A percentile compares a stretch with the other conserved stretches of the same genome.
Conservation (phyloP, 2,329 filamentous ascomycete species). For the Monilinia laxa region DNA sequence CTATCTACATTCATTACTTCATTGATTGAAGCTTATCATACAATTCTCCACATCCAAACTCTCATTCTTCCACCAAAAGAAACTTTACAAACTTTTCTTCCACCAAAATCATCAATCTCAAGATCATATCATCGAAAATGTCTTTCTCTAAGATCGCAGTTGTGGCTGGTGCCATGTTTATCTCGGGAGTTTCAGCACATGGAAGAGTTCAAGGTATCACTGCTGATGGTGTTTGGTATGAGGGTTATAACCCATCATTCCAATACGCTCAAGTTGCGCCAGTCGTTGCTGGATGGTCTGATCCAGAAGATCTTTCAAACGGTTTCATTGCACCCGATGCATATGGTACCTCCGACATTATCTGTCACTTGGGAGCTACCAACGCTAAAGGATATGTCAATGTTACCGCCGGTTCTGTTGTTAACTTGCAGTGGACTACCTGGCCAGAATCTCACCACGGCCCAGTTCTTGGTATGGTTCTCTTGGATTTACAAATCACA, state of each 20-base stretch:
- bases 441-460: constrained; percentile 52
- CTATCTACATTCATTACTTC: constrained; percentile 21
- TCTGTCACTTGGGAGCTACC: constrained; percentile 49
- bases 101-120: not conserved
- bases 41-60: not conserved
- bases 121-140: constrained; percentile 17
- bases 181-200: constrained; percentile 19
- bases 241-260: constrained; percentile 20
- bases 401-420: constrained; percentile 47
- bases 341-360: constrained; percentile 47
- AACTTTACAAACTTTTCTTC: not conserved
- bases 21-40: constrained; percentile 21
- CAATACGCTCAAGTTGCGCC: constrained; percentile 37
- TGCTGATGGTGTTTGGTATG: constrained; percentile 22
- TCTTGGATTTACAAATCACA: no score
- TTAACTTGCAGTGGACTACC: constrained; percentile 50
- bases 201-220: constrained; percentile 12
- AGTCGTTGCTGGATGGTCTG: constrained; percentile 54
- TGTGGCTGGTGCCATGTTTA: constrained; percentile 20
- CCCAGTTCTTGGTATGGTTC: constrained; percentile 31
- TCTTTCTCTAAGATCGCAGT: constrained; percentile 21
- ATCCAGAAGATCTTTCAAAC: constrained; percentile 49
- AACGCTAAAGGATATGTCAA: constrained; percentile 45
- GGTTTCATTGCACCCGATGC: constrained; percentile 51
- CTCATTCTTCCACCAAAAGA: constrained; percentile 9